Evolutionary conservation across 2,329 filamentous ascomycete species (phyloP).

Genomic region (Hortaea sp.): DNA sequence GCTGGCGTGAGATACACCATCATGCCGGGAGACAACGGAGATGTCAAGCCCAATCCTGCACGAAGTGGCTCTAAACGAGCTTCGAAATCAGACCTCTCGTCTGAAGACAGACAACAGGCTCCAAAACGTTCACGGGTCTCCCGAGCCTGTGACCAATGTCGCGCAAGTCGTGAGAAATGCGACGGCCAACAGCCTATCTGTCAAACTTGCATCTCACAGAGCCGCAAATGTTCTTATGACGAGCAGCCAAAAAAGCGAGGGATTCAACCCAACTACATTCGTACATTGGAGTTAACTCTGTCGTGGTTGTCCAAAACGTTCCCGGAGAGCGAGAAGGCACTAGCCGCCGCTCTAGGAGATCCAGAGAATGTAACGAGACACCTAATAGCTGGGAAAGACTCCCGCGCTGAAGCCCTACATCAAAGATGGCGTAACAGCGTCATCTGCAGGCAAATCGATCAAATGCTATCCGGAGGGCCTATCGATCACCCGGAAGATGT

Average conservation of each 20-base stretch:
- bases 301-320: constrained; percentile 57
- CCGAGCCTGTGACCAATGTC: constrained; percentile 31
- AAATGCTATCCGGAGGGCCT: constrained; percentile 42
- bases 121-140: constrained; percentile 41
- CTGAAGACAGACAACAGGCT: constrained; percentile 9
- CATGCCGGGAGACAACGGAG: neutral
- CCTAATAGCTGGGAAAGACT: constrained; percentile 44
- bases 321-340: constrained; percentile 47
- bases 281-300: constrained; percentile 59
- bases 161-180: constrained; percentile 53
- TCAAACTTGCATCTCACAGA: constrained; percentile 54
- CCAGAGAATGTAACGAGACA: constrained; percentile 33
- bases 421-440: constrained; percentile 52
- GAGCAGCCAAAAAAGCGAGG: constrained; percentile 66
- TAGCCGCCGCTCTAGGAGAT: constrained; percentile 45
- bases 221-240: constrained; percentile 60
- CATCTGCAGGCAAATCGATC: constrained; percentile 54
- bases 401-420: constrained; percentile 47
- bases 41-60: neutral
- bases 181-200: constrained; percentile 57
- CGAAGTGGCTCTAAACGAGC: neutral
- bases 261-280: constrained; percentile 70
- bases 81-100: neutral
- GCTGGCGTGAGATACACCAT: neutral
- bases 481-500: constrained; percentile 11